phyloP scores from a whole-genome alignment of 2,329 filamentous ascomycete genomes.

The Tolypocladium pustulatum region DNA sequence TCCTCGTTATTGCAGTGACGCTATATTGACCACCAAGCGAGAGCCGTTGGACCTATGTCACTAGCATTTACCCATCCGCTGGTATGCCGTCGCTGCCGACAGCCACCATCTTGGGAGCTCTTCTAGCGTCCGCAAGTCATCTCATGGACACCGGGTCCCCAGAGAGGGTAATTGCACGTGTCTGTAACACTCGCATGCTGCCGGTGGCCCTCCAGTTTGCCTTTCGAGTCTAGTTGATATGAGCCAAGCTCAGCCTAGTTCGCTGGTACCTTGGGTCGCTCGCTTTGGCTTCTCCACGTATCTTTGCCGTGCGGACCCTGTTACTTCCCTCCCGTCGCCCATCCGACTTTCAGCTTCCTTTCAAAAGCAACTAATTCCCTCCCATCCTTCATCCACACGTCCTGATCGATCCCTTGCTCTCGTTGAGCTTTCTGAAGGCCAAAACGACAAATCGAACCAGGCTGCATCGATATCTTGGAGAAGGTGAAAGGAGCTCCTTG shows the following conservation, averaged over 20 bases:
- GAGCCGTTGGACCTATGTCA: slow-evolving; percentile 7
- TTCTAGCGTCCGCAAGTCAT: slow-evolving; percentile 7
- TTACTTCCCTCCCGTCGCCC: neutral
- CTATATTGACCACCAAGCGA: slow-evolving; percentile 2
- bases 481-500: neutral
- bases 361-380: slow-evolving; percentile 15
- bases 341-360: slow-evolving; percentile 2
- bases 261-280: slow-evolving; percentile 8
- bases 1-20: neutral
- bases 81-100: slow-evolving; percentile 9
- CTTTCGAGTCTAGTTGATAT: slow-evolving; percentile 2
- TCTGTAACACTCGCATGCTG: slow-evolving; percentile 5
- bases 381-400: slow-evolving; percentile 1
- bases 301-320: slow-evolving; percentile 6
- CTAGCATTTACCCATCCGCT: slow-evolving; percentile 3
- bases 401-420: neutral
- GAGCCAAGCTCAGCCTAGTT: slow-evolving; percentile 10
- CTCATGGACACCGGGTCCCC: slow-evolving; percentile 2
- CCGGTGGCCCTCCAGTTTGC: slow-evolving; percentile 1
- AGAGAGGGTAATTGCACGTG: slow-evolving; percentile 7
- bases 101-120: slow-evolving; percentile 8
- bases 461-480: neutral
- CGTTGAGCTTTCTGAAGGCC: neutral
- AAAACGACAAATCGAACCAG: neutral
- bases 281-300: slow-evolving; percentile 10